A percentile compares a stretch with the other conserved stretches of the same genome.
phyloP scores from a whole-genome alignment of 495 filamentous ascomycete genomes.

The Penicillium antarcticum region DNA sequence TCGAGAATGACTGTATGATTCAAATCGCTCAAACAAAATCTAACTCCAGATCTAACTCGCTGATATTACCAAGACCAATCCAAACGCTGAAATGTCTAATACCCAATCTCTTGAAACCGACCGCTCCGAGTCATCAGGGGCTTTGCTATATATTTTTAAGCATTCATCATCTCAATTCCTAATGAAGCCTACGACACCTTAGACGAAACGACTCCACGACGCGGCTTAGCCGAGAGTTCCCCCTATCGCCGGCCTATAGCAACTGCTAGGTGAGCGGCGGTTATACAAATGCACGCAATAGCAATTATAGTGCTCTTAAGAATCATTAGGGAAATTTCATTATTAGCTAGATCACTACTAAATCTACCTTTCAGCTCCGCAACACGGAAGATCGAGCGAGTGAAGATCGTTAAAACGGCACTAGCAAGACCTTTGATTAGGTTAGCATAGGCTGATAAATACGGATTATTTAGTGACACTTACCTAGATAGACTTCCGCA shows the following conservation, averaged over 20 bases:
- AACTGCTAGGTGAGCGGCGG: neutral
- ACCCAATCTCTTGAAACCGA: slow-evolving; percentile 1
- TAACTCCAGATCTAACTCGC: neutral
- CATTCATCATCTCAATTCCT: no score
- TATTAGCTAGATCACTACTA: slow-evolving; percentile 48
- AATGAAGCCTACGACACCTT: neutral
- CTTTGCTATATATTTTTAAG: no score
- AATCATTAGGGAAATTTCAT: slow-evolving; percentile 63
- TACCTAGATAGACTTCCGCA: slow-evolving; percentile 7
- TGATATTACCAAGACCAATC: slow-evolving; percentile 1
- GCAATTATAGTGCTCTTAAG: slow-evolving; percentile 68
- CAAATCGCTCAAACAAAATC: slow-evolving; percentile 4
- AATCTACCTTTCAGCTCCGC: slow-evolving; percentile 62
- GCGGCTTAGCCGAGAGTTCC: slow-evolving; percentile 5
- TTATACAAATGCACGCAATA: slow-evolving; percentile 52
- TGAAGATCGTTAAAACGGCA: slow-evolving; percentile 58
- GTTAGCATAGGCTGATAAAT: neutral
- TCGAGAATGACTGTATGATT: no score
- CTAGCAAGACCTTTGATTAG: slow-evolving; percentile 29
- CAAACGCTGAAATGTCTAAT: slow-evolving; percentile 2
- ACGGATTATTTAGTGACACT: neutral
- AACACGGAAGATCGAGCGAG: slow-evolving; percentile 60
- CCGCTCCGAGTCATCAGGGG: no score
- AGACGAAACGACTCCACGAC: slow-evolving; percentile 5
- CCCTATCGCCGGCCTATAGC: neutral